These are phyloP conservation scores for Candida loeiensis DNA, from an alignment of 805 yeast species.

Conservation along the genomic window DNA sequence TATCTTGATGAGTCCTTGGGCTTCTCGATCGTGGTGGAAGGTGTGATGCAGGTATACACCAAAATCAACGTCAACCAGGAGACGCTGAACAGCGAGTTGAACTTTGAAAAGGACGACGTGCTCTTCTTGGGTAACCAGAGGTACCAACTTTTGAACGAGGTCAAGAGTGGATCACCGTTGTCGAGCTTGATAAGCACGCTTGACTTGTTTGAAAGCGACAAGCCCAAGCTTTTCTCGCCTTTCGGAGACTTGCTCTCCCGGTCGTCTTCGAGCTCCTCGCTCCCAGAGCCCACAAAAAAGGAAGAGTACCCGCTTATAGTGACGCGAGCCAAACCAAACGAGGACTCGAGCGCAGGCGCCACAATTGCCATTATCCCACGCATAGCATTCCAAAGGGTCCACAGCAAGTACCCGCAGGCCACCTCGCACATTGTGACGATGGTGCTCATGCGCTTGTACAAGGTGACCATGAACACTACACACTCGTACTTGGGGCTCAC, in stretches of 20 bases:
- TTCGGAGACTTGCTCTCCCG: slow-evolving; percentile 6
- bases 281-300: not conserved
- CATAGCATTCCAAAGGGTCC: slow-evolving; percentile 70
- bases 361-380: slow-evolving; percentile 92
- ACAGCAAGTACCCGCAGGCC: slow-evolving; percentile 75
- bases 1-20: slow-evolving; percentile 74
- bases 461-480: slow-evolving; percentile 89
- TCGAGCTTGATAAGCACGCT: slow-evolving; percentile 80
- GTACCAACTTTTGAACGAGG: slow-evolving; percentile 74
- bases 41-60: slow-evolving; percentile 75
- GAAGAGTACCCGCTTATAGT: slow-evolving; percentile 42
- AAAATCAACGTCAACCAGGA: slow-evolving; percentile 29
- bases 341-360: slow-evolving; percentile 31
- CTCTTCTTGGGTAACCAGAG: slow-evolving; percentile 52
- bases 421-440: slow-evolving; percentile 93
- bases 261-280: slow-evolving; percentile 8
- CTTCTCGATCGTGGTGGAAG: slow-evolving; percentile 90
- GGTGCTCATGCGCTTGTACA: slow-evolving; percentile 78
- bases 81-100: slow-evolving; percentile 14
- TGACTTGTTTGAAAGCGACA: slow-evolving; percentile 51
- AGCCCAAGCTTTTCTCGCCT: not conserved
- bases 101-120: slow-evolving; percentile 36
- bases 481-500: slow-evolving; percentile 85
- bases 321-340: slow-evolving; percentile 59
- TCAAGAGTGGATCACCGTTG: slow-evolving; percentile 78